Evolutionary conservation across 495 filamentous ascomycete species (phyloP).

Genomic region (Neurospora africana): DNA sequence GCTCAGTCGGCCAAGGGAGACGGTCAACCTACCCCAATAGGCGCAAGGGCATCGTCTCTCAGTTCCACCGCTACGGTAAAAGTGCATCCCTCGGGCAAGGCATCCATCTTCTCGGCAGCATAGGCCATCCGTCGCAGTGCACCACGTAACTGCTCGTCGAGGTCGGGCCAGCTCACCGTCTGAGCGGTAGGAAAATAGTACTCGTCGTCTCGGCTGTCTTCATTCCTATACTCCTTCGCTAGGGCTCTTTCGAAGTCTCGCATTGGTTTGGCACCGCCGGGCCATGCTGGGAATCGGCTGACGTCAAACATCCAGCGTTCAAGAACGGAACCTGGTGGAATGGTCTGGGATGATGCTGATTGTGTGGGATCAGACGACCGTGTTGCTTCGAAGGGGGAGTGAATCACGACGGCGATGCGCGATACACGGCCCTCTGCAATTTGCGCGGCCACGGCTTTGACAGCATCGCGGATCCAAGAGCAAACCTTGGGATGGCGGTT

Average conservation of each 20-base stretch:
- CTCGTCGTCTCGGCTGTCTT: conserved; percentile 8
- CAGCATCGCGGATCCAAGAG: conserved; percentile 78
- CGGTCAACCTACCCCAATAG: conserved; percentile 48
- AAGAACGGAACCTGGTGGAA: conserved; percentile 34
- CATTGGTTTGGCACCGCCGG: conserved; percentile 16
- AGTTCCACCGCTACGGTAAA: conserved; percentile 85
- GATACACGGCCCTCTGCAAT: conserved; percentile 49
- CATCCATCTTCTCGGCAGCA: conserved; percentile 47
- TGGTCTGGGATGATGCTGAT: background rate
- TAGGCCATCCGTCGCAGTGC: conserved; percentile 41
- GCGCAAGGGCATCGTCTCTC: conserved; percentile 58
- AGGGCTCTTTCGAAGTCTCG: conserved; percentile 13
- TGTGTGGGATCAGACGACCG: background rate
- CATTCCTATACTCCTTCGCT: background rate
- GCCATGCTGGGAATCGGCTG: conserved; percentile 58
- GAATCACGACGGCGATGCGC: conserved; percentile 66
- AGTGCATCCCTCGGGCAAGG: conserved; percentile 64
- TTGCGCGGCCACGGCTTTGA: conserved; percentile 63
- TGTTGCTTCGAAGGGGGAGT: conserved; percentile 31
- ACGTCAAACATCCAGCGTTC: conserved; percentile 87
- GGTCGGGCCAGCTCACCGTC: conserved; percentile 27
- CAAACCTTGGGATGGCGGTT: conserved; percentile 85
- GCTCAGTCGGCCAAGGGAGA: background rate
- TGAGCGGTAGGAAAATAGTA: background rate
- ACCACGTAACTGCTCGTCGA: conserved; percentile 40